Evolutionary conservation across 176 grass and related monocot species (phyloP).

Genomic region (Oryza australiensis): DNA sequence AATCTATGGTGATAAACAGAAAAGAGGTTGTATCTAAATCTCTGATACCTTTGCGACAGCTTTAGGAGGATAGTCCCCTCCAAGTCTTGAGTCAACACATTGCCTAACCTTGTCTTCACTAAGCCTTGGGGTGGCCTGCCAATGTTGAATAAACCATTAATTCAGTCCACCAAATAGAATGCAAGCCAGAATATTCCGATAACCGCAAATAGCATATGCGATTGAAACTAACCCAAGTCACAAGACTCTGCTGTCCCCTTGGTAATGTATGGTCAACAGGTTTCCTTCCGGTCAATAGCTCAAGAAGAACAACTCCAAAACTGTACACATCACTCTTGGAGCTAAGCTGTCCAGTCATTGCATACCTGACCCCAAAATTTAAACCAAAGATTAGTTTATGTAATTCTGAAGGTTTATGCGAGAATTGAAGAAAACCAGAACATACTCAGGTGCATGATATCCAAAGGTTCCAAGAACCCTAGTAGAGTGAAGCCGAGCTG

Average conservation of each 20-base stretch:
- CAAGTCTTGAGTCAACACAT: slow-evolving; percentile 80
- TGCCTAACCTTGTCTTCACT: slow-evolving; percentile 88
- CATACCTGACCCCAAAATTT: slow-evolving; percentile 52
- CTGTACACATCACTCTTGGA: slow-evolving; percentile 87
- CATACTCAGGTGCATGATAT: slow-evolving; percentile 91
- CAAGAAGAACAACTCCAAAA: slow-evolving; percentile 79
- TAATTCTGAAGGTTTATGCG: not conserved
- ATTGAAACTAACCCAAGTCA: slow-evolving; percentile 65
- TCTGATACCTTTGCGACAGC: slow-evolving; percentile 76
- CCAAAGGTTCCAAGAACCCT: slow-evolving; percentile 86
- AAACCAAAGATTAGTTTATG: slow-evolving; percentile 11
- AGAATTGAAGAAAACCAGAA: slow-evolving; percentile 21
- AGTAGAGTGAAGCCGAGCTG: slow-evolving; percentile 86
- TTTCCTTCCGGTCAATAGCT: slow-evolving; percentile 81
- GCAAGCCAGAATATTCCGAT: not conserved
- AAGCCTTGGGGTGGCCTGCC: slow-evolving; percentile 75
- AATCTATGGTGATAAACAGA: not conserved
- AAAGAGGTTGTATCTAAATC: not conserved
- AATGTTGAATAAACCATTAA: slow-evolving; percentile 30
- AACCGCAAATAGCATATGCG: not conserved
- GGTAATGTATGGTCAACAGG: slow-evolving; percentile 84
- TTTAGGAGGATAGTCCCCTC: slow-evolving; percentile 73
- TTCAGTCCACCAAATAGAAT: slow-evolving; percentile 18
- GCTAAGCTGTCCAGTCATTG: slow-evolving; percentile 86
- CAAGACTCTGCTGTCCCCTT: slow-evolving; percentile 84